Conservation (phyloP, 1,284 basidiomycete genomes). For the Pseudozyma tsukubaensis region DNA sequence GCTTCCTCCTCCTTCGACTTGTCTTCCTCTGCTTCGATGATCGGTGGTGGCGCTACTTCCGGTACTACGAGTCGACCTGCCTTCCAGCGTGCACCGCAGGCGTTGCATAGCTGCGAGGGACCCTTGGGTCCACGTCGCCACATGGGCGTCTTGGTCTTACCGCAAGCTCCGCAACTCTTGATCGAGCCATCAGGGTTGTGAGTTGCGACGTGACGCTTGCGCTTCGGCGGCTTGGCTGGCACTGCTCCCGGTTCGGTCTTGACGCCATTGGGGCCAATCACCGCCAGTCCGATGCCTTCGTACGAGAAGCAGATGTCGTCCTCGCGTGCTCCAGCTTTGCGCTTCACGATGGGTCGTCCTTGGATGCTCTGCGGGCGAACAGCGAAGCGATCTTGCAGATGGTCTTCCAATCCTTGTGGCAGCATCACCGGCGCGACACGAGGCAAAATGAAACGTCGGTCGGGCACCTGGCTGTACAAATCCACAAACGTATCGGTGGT, state of each 20-base stretch:
- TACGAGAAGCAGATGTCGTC: conserved; percentile 44
- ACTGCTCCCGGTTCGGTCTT: conserved; percentile 35
- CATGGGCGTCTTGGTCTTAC: conserved; percentile 66
- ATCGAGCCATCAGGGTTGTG: conserved; percentile 66
- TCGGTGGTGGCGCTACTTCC: conserved; percentile 59
- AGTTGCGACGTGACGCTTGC: conserved; percentile 66
- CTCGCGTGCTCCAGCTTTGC: conserved; percentile 54
- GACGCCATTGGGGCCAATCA: conserved; percentile 40
- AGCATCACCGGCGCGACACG: conserved; percentile 23
- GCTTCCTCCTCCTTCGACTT: conserved; percentile 42
- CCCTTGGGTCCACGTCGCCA: conserved; percentile 66
- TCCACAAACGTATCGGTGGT: conserved; percentile 47
- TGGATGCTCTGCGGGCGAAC: conserved; percentile 51
- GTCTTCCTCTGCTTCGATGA: conserved; percentile 53
- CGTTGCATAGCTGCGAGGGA: conserved; percentile 65
- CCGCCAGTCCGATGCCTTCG: conserved; percentile 38
- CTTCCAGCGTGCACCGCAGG: conserved; percentile 67
- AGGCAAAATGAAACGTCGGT: conserved; percentile 35
- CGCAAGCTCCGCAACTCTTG: conserved; percentile 66
- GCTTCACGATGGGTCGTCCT: conserved; percentile 59
- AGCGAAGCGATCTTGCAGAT: conserved; percentile 61
- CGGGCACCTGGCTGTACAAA: conserved; percentile 46
- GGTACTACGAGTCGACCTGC: conserved; percentile 64
- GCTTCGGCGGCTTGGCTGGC: conserved; percentile 53
- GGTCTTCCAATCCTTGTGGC: conserved; percentile 60